Base-by-base conservation (phyloP, 306 rosid species). In the Quercus mongolica region DNA sequence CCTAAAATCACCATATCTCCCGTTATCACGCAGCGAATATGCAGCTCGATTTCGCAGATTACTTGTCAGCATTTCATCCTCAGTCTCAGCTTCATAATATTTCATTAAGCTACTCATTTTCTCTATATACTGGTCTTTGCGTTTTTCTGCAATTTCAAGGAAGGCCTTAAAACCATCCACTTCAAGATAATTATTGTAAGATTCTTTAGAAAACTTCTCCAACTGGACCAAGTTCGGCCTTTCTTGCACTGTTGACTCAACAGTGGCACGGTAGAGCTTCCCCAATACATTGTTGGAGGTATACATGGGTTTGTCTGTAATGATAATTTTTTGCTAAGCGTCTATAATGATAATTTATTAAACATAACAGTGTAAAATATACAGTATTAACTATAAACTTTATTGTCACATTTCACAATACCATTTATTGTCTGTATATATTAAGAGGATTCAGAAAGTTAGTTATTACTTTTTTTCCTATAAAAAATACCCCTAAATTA, bases 21-120 rank as follows among this genome's bases (percentile, higher is more conserved):
- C 78, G 84, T 91, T 92, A 82, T 94, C 97, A 2, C 92, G 92
- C 89, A 84, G 95, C 86, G 91, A 77, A 87, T 92, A 95, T 3
- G 92, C 86, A 28, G 92, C 96, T 0, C 89, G 91, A 31, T 57
- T 75, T 51, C 88, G 86, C 78, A 91, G 80, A 85, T 91, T 90
- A 20, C 97, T 97, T 0, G 91, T 86, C 74, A 94, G 70, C 76
- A 94, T 75, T 83, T 94, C 99, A n/a, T 88, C 95, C 76, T 94
- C 99, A 0, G 81, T 91, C 83, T 78, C 83, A 3, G 92, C 90
- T 18, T 83, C 86, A 10, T 94, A 92, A 83, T 85, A 90, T 61
- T n/a, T 87, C 97, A 91, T 91, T 6, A 90, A 76, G 73, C 77
- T 69, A 33, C 30, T 77, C 90, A 94, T 81, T 83, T 87, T 91